Conservation (phyloP, 2,329 filamentous ascomycete species). For the Nakataea oryzae region DNA sequence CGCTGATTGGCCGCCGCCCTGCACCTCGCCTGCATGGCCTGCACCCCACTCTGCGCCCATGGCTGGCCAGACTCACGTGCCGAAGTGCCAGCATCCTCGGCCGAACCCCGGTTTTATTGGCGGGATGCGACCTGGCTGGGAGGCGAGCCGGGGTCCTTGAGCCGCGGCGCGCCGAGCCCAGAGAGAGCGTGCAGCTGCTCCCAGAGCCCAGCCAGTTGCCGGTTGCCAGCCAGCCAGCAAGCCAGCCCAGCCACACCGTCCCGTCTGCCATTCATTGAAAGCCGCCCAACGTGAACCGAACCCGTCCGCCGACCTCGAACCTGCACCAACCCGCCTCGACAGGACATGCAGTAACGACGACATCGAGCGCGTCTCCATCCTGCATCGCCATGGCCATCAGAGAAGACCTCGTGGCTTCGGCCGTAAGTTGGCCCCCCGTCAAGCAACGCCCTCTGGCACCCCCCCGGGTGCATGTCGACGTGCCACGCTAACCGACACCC, state of each 20-base stretch:
- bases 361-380: background rate
- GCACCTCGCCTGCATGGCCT: background rate
- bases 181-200: background rate
- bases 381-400: constrained; percentile 62
- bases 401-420: constrained; percentile 83
- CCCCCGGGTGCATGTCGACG: background rate
- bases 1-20: background rate
- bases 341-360: constrained; percentile 1
- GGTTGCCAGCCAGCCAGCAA: too few species aligned
- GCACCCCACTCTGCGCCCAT: background rate
- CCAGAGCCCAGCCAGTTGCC: too few species aligned
- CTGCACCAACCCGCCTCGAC: too few species aligned
- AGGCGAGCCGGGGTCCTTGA: background rate
- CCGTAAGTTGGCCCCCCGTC: constrained; percentile 45
- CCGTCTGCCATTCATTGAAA: too few species aligned
- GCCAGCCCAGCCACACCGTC: background rate
- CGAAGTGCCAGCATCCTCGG: background rate
- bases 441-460: background rate
- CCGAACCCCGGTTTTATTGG: background rate
- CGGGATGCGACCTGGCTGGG: background rate
- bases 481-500: background rate
- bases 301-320: background rate
- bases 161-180: background rate
- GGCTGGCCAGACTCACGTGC: background rate
- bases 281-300: background rate